Base-by-base conservation (phyloP, 495 filamentous ascomycete genomes). In the Sporormia fimetaria region DNA sequence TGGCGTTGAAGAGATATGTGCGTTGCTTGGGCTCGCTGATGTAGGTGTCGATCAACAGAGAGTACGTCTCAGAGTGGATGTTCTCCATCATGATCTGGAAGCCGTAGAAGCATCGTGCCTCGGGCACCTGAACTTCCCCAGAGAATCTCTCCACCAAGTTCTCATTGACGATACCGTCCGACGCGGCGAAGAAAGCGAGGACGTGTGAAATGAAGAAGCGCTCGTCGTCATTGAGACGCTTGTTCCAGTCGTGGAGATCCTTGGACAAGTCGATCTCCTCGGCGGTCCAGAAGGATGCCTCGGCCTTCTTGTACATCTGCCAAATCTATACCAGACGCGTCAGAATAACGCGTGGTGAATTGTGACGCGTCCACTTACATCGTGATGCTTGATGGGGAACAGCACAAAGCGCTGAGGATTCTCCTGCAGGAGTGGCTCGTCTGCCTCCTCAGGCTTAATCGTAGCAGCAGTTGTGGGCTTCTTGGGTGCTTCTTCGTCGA, bases 11-110 rank as follows among this genome's bases (percentile, higher is more conserved):
- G 36, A 98, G 78, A 58, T 95, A 87, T 37, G 75, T 82, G 40
- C 87, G 81, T 69, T 98, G 90, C 64, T 84, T 82, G 42, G 86
- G 84, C 70, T 98, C 90, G 72, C 93, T 94, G 72, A 98, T 92
- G 67, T 99, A 99, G 47, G 92, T 99, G 58, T 99, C 90, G 62
- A 99, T 99, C 52, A 99, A 79, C 10, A 99, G 77, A 23, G 88
- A 95, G 75, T 99, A 99, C 33, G 90, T 99, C 68, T 99, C 90
- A 20, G 90, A 93, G 76, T 99, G 90, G 57, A 99, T 95, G 70
- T 99, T 99, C 76, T 99, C 90, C 83, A 99, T 96, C 90, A 99
- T 99, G 71, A 99, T 99, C 69, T 99, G 90, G 75, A 99, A 99
- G 51, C 90, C 90, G 63, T 98, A 98, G 76, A 98, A 98, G 78